Conservation (phyloP, 768 basidiomycete species). For the Piloderma croceum region DNA sequence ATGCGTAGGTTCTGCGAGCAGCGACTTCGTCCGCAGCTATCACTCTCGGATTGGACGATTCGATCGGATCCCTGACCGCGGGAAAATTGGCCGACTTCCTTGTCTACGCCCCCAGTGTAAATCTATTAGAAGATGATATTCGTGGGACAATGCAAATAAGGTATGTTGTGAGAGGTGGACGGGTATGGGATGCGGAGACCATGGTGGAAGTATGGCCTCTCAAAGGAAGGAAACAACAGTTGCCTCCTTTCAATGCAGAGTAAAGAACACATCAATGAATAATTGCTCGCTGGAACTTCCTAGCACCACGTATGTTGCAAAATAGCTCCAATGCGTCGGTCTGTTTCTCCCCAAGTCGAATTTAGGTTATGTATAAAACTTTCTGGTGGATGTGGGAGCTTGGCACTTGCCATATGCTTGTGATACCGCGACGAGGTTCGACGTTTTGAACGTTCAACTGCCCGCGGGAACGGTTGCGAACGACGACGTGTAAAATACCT, state of each 20-base stretch:
- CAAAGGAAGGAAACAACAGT: slow-evolving; percentile 45
- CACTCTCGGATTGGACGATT: slow-evolving; percentile 56
- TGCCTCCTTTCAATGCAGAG: slow-evolving; percentile 56
- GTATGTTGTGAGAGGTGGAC: slow-evolving; percentile 61
- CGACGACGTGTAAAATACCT: no score
- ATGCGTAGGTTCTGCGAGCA: slow-evolving; percentile 56
- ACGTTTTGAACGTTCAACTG: no score
- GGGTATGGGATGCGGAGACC: slow-evolving; percentile 60
- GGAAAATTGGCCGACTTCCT: slow-evolving; percentile 72
- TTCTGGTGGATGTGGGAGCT: no score
- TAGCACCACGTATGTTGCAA: no score
- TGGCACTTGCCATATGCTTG: no score
- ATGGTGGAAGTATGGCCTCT: slow-evolving; percentile 74
- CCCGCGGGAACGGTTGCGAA: no score
- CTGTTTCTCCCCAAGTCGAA: no score
- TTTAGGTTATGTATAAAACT: no score
- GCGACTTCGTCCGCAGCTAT: slow-evolving; percentile 62
- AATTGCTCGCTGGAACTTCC: no score
- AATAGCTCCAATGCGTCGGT: no score
- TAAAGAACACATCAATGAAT: no score
- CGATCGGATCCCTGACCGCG: slow-evolving; percentile 55
- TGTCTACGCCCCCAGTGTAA: slow-evolving; percentile 55
- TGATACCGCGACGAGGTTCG: no score
- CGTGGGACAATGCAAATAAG: slow-evolving; percentile 43
- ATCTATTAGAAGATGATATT: slow-evolving; percentile 52